Evolutionary conservation across 2,329 filamentous ascomycete species (phyloP).

Genomic region (Diaporthe vexans): DNA sequence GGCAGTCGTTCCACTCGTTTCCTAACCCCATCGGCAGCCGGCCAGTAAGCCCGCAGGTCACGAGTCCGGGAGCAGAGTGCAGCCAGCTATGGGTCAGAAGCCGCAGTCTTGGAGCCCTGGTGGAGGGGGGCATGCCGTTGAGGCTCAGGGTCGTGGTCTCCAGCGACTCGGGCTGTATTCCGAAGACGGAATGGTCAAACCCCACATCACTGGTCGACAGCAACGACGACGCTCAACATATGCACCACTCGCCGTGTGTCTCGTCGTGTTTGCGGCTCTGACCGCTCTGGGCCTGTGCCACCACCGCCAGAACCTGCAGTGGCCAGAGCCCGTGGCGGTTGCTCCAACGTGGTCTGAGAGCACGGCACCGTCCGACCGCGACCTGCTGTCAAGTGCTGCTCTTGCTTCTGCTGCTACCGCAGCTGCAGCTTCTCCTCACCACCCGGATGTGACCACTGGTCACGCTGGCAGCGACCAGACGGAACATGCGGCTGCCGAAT

Average conservation of each 20-base stretch:
- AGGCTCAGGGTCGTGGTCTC: conserved; percentile 20
- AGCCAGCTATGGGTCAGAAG: background rate
- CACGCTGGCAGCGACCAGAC: conserved; percentile 5
- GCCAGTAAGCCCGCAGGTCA: conserved; percentile 21
- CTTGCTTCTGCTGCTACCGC: background rate
- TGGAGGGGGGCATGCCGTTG: conserved; percentile 16
- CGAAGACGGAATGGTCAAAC: conserved; percentile 22
- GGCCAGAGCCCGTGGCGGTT: background rate
- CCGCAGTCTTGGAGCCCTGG: background rate
- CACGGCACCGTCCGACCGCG: conserved; percentile 32
- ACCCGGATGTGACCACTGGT: conserved; percentile 19
- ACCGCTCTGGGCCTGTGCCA: conserved; percentile 24
- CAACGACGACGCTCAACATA: background rate
- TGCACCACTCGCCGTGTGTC: conserved; percentile 11
- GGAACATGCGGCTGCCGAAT: conserved; percentile 18
- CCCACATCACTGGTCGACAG: background rate
- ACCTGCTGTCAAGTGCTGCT: conserved; percentile 17
- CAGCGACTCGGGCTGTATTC: conserved; percentile 22
- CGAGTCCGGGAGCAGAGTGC: conserved; percentile 6
- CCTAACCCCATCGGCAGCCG: conserved; percentile 7
- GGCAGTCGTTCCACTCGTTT: conserved; percentile 22
- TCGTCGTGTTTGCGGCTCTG: conserved; percentile 30
- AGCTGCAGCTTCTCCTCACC: conserved; percentile 2
- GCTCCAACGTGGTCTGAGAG: conserved; percentile 22
- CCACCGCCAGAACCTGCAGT: conserved; percentile 16